phyloP scores from a whole-genome alignment of 176 grass and related monocot species.

The Ensete glaucum region DNA sequence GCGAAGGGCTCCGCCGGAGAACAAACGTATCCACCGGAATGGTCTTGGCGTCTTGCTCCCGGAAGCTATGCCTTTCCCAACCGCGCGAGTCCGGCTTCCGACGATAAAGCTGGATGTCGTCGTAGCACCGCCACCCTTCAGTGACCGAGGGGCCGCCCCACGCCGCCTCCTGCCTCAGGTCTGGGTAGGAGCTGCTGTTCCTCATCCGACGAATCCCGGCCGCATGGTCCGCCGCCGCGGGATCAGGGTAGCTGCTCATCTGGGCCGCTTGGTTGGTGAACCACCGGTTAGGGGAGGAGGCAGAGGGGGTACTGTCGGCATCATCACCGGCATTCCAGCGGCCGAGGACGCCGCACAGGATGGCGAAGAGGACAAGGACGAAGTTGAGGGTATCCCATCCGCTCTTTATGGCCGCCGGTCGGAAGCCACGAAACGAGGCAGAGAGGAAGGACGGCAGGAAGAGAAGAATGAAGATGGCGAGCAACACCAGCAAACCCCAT shows the following conservation, averaged over 20 bases:
- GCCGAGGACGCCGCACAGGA: constrained; percentile 74
- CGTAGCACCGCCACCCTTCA: constrained; percentile 49
- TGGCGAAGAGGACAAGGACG: constrained; percentile 71
- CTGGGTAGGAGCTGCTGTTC: constrained; percentile 83
- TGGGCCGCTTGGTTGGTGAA: not conserved
- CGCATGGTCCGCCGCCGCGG: not conserved
- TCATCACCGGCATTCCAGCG: constrained; percentile 28
- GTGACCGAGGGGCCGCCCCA: constrained; percentile 32
- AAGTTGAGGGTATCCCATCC: constrained; percentile 85
- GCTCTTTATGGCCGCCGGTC: constrained; percentile 35
- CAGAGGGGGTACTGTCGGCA: not conserved
- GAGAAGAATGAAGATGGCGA: constrained; percentile 45
- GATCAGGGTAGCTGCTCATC: not conserved
- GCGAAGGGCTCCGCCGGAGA: constrained; percentile 18
- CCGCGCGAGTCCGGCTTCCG: constrained; percentile 25
- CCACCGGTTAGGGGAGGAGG: not conserved
- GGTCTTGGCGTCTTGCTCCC: constrained; percentile 19
- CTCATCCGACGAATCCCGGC: constrained; percentile 49
- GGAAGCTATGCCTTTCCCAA: not conserved
- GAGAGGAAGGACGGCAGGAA: constrained; percentile 35
- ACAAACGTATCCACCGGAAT: constrained; percentile 63
- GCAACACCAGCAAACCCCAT: constrained; percentile 51
- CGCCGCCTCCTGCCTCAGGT: constrained; percentile 46
- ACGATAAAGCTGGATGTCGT: constrained; percentile 52
- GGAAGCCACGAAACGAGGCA: constrained; percentile 22